Conservation (phyloP, 2,329 filamentous ascomycete species). For the Fusarium verticillioides region DNA sequence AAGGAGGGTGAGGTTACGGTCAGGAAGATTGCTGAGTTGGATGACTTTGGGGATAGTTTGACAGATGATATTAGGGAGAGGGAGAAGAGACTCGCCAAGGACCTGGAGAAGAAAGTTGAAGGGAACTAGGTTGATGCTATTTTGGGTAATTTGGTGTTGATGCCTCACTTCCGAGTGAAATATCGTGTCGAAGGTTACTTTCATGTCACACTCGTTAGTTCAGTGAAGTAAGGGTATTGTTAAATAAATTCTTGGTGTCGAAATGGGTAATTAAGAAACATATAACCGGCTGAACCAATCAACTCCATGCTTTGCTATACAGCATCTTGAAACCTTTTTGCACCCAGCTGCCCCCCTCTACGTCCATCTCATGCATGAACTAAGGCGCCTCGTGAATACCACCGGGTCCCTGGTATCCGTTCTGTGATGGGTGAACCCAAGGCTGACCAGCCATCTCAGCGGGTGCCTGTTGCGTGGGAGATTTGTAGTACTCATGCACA, state of each 20-base stretch:
- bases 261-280: conserved; percentile 6
- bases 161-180: no score
- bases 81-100: conserved; percentile 11
- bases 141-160: fast-evolving
- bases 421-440: conserved; percentile 15
- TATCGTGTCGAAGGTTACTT: fast-evolving
- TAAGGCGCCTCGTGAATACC: conserved; percentile 33
- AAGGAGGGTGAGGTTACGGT: conserved; percentile 41
- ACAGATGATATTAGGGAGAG: conserved; percentile 31
- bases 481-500: conserved; percentile 25
- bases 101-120: not conserved
- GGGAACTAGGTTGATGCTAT: not conserved
- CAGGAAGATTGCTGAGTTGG: conserved; percentile 38
- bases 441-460: conserved; percentile 27
- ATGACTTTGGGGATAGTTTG: conserved; percentile 33
- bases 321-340: not conserved
- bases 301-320: conserved; percentile 20
- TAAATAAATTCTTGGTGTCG: not conserved
- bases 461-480: conserved; percentile 7
- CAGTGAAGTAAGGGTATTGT: not conserved
- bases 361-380: not conserved
- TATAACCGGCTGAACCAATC: not conserved
- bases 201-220: no score
- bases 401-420: conserved; percentile 11
- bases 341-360: not conserved